phyloP scores from a whole-genome alignment of 108 stramenopile genomes.

The Stephanodiscus triporus region DNA sequence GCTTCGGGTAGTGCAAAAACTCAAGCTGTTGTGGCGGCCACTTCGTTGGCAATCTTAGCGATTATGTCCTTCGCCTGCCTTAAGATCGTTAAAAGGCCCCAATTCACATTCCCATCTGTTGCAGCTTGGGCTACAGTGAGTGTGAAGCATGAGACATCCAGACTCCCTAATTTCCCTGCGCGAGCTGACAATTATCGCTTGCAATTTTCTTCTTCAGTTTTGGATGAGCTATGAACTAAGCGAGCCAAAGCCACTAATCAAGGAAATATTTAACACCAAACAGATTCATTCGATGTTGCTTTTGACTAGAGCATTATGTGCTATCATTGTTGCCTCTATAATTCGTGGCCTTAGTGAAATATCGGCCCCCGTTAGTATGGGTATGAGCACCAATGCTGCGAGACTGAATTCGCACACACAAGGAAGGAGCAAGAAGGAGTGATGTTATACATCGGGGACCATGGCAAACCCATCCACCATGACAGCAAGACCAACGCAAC shows the following conservation, averaged over 20 bases:
- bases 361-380: no score
- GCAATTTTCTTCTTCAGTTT: background rate
- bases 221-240: constrained; percentile 54
- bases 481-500: no score
- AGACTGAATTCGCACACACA: no score
- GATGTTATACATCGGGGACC: no score
- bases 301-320: no score
- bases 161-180: background rate
- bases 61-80: constrained; percentile 44
- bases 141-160: background rate
- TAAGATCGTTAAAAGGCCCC: constrained; percentile 22
- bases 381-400: no score
- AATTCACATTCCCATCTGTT: constrained; percentile 59
- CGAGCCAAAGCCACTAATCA: constrained; percentile 58
- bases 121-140: constrained; percentile 67
- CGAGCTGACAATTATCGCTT: background rate
- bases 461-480: no score
- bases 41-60: constrained; percentile 48
- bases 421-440: no score
- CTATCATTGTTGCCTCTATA: no score
- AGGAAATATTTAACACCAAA: constrained; percentile 36
- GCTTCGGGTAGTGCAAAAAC: constrained; percentile 18
- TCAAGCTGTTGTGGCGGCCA: constrained; percentile 48
- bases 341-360: no score
- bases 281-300: constrained; percentile 6